Evolutionary conservation across 192 early-diverging fungal species (phyloP).

Genomic region (Podila verticillata): DNA sequence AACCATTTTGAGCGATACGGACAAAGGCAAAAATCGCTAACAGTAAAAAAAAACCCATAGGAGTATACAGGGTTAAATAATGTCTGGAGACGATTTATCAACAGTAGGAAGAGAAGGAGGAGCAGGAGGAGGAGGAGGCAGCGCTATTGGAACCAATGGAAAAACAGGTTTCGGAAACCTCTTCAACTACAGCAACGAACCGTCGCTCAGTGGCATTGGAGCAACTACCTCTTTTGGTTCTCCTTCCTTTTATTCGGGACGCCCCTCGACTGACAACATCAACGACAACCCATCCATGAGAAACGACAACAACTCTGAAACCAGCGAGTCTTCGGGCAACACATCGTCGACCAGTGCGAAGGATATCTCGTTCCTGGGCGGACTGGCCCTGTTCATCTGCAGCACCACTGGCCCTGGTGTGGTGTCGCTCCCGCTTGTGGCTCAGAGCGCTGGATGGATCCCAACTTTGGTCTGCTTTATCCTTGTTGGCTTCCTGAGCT

Average conservation of each 20-base stretch:
- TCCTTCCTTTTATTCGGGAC: too few species aligned
- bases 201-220: too few species aligned
- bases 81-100: not conserved
- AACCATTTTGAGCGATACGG: not conserved
- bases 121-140: not conserved
- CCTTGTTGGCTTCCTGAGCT: constrained; percentile 66
- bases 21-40: too few species aligned
- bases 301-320: too few species aligned
- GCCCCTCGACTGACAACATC: too few species aligned
- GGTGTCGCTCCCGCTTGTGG: constrained; percentile 40
- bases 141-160: too few species aligned
- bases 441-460: constrained; percentile 42
- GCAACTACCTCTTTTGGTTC: too few species aligned
- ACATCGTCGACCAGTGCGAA: constrained; percentile 4
- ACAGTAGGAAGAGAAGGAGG: not conserved
- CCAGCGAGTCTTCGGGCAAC: too few species aligned
- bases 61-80: too few species aligned
- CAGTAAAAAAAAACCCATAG: too few species aligned
- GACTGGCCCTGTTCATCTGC: constrained; percentile 51
- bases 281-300: too few species aligned
- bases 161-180: not conserved
- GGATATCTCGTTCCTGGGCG: constrained; percentile 56
- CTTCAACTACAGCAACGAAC: too few species aligned
- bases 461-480: constrained; percentile 61
- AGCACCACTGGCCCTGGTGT: constrained; percentile 56